phyloP scores from a whole-genome alignment of 768 basidiomycete genomes.

The Leccinum subtestaceum region DNA sequence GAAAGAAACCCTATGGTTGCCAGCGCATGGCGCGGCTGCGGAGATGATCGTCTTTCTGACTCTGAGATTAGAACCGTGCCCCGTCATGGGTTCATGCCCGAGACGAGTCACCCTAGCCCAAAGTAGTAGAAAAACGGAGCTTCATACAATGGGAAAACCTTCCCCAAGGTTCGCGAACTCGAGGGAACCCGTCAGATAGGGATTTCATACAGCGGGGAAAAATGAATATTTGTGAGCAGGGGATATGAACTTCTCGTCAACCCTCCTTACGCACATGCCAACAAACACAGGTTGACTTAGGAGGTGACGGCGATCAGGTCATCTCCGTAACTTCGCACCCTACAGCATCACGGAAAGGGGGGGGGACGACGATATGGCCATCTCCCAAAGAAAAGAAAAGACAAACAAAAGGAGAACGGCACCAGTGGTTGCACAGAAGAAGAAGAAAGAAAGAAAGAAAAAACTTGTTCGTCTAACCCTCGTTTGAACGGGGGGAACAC shows the following conservation, averaged over 20 bases:
- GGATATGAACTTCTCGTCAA: slow-evolving; percentile 13
- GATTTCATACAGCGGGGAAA: slow-evolving; percentile 3
- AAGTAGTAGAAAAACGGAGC: neutral
- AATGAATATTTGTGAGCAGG: slow-evolving; percentile 4
- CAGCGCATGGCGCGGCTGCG: slow-evolving; percentile 9
- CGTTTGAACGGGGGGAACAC: slow-evolving; percentile 8
- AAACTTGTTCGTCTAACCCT: neutral
- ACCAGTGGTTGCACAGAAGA: neutral
- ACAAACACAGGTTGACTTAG: slow-evolving; percentile 18
- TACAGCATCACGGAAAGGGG: slow-evolving; percentile 18
- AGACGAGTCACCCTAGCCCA: slow-evolving; percentile 1
- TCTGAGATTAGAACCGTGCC: neutral
- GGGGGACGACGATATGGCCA: neutral
- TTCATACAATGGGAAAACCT: neutral
- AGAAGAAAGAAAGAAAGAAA: neutral
- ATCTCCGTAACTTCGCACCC: slow-evolving; percentile 31
- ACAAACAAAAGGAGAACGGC: neutral
- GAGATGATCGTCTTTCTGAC: slow-evolving; percentile 8
- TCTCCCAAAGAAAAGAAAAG: neutral
- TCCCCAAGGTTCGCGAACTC: neutral
- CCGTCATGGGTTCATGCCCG: neutral
- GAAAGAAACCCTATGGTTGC: neutral
- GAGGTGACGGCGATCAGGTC: slow-evolving; percentile 29
- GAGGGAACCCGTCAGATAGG: slow-evolving; percentile 3
- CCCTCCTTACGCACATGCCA: slow-evolving; percentile 10